A percentile compares a stretch with the other conserved stretches of the same genome.
Evolutionary conservation across 1,139 yeast genomes (phyloP).

Genomic region (Kodamaea alishanica): DNA sequence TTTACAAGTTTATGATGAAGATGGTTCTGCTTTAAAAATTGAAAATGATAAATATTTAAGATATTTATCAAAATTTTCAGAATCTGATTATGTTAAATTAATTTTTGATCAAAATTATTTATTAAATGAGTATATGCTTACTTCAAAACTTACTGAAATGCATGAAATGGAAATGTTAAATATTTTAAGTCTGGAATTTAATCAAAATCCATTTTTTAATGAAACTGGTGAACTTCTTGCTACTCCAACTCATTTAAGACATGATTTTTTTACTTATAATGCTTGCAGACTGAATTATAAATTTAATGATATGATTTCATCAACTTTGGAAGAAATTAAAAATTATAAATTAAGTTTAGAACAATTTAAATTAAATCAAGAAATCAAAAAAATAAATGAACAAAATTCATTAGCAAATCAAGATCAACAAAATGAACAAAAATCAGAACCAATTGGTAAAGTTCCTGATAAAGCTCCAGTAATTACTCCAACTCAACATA

Average conservation of each 20-base stretch:
- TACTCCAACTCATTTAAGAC: conserved; percentile 21
- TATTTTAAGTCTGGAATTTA: conserved; percentile 15
- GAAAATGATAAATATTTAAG: conserved; percentile 3
- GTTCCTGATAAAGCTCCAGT: neutral
- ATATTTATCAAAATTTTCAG: conserved; percentile 16
- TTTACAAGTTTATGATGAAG: neutral
- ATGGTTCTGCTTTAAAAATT: neutral
- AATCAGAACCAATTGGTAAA: neutral
- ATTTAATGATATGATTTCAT: conserved; percentile 1
- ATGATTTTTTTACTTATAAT: conserved; percentile 21
- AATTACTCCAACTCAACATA: neutral
- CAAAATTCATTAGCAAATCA: neutral
- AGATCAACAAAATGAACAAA: neutral
- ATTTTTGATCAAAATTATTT: conserved; percentile 19
- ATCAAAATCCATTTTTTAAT: conserved; percentile 15
- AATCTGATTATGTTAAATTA: conserved; percentile 28
- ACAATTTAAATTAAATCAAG: neutral
- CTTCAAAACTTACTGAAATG: conserved; percentile 27
- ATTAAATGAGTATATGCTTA: conserved; percentile 29
- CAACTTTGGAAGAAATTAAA: conserved; percentile 2
- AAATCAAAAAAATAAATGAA: neutral
- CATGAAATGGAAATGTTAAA: conserved; percentile 30
- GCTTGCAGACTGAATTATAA: conserved; percentile 8
- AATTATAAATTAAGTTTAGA: neutral
- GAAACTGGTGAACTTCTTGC: conserved; percentile 8